These are phyloP conservation scores for Austroboletus eburneus DNA, from an alignment of 768 basidiomycete species.

Conservation along the genomic window DNA sequence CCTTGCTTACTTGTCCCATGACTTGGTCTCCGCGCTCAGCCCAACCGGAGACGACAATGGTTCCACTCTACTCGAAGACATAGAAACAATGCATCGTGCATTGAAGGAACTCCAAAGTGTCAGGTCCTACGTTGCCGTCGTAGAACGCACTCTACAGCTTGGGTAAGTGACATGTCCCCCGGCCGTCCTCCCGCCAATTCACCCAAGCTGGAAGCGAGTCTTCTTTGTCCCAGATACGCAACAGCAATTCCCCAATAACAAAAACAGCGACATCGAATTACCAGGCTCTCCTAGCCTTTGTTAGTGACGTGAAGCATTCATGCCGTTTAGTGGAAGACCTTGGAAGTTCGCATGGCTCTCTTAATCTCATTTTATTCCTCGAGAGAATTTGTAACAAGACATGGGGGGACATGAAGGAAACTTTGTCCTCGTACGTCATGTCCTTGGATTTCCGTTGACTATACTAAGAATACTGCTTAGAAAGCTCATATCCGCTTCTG, in stretches of 20 bases:
- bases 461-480: slow-evolving; percentile 36
- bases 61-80: slow-evolving; percentile 73
- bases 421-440: slow-evolving; percentile 54
- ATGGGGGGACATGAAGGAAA: slow-evolving; percentile 71
- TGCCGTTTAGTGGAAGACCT: slow-evolving; percentile 45
- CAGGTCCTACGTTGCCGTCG: slow-evolving; percentile 68
- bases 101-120: slow-evolving; percentile 75
- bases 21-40: slow-evolving; percentile 54
- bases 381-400: slow-evolving; percentile 61
- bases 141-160: slow-evolving; percentile 64
- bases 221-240: slow-evolving; percentile 51
- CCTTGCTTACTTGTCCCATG: slow-evolving; percentile 59
- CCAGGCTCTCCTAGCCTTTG: slow-evolving; percentile 58
- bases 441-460: background rate
- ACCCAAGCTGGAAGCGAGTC: slow-evolving; percentile 43
- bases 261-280: slow-evolving; percentile 51
- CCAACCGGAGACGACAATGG: slow-evolving; percentile 40
- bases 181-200: slow-evolving; percentile 2
- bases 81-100: slow-evolving; percentile 74
- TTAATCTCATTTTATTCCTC: slow-evolving; percentile 63
- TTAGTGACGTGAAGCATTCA: slow-evolving; percentile 41
- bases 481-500: slow-evolving; percentile 56
- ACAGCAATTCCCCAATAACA: slow-evolving; percentile 38
- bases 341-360: slow-evolving; percentile 41
- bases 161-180: slow-evolving; percentile 47